Conservation (phyloP, 345 rosid species). For the Euphorbia tirucalli region DNA sequence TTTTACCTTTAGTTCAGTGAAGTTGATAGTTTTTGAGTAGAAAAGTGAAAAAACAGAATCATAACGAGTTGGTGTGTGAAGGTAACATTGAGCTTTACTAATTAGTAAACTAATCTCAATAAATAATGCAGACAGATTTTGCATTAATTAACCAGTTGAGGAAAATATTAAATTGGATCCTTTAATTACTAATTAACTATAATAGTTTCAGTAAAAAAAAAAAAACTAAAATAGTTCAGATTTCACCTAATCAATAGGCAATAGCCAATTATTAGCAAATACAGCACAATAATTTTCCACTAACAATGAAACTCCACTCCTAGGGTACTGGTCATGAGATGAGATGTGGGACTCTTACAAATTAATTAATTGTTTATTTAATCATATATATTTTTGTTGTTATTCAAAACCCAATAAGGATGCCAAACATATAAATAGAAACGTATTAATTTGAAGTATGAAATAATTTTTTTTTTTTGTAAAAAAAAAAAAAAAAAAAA, state of each 20-base stretch:
- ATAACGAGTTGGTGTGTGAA: too few relatives aligned
- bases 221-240: background rate
- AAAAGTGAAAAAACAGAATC: too few relatives aligned
- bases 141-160: too few relatives aligned
- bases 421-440: constrained; percentile 1
- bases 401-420: background rate
- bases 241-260: background rate
- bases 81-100: too few relatives aligned
- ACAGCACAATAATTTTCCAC: background rate
- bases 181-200: background rate
- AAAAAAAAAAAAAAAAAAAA: too few relatives aligned
- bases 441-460: background rate
- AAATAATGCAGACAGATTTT: too few relatives aligned
- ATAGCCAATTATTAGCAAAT: too few relatives aligned
- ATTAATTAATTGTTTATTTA: background rate
- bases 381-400: background rate
- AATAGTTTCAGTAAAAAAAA: background rate
- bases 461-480: too few relatives aligned
- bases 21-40: too few relatives aligned
- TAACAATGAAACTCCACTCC: background rate
- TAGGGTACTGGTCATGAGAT: background rate
- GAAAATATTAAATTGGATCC: background rate
- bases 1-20: too few relatives aligned
- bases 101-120: too few relatives aligned
- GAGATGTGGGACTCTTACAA: background rate